Base-by-base conservation (phyloP, 2,329 filamentous ascomycete species). In the Didymella sp. region DNA sequence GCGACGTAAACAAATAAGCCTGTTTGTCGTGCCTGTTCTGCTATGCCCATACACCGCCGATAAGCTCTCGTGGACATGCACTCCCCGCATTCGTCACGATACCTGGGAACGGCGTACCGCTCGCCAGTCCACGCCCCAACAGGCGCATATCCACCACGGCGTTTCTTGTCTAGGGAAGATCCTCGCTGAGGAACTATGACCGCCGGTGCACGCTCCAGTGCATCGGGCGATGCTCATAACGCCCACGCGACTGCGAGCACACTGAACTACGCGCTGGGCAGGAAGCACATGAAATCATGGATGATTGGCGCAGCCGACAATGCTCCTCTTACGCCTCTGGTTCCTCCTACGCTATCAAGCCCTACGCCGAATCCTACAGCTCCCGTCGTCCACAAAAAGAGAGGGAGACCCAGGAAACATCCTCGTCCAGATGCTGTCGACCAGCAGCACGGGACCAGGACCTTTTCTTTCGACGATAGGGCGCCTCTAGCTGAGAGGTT, bases 231-330 rank as follows among this genome's bases (percentile, higher is more conserved):
- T 41, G 48, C 40, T 17, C 22, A 8, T n/a, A 38, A 45, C 7
- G 52, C 54, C 6, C 37, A 60, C 7, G 53, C 62, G 30, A 65
- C 59, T 27, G 60, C 62, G 19, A 60, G 58, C 25, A 68, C 71
- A 1, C 67, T 75, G 50, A 63, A 68, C 51, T 52, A 60, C 48
- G 70, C 67, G 1, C 61, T 75, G 48, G 72, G 73, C 25, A 71
- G 64, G 25, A 70, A 67, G 2, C 60, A 51, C 30, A 66, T 64
- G 25, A 76, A 72, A 62, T 62, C 67, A 37, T 76, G 73, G 73
- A 75, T 75, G 72, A 55, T 24, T 8, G 48, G 45, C 19, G 15
- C 45, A 0, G 21, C 21, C 37, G 21, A 51, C 31, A 30, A 15
- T 43, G 6, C 55, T 19, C 13, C 45, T 15, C 22, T 46, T 27